Base-by-base conservation (phyloP, 2,329 filamentous ascomycete genomes). In the Amauroascus niger region DNA sequence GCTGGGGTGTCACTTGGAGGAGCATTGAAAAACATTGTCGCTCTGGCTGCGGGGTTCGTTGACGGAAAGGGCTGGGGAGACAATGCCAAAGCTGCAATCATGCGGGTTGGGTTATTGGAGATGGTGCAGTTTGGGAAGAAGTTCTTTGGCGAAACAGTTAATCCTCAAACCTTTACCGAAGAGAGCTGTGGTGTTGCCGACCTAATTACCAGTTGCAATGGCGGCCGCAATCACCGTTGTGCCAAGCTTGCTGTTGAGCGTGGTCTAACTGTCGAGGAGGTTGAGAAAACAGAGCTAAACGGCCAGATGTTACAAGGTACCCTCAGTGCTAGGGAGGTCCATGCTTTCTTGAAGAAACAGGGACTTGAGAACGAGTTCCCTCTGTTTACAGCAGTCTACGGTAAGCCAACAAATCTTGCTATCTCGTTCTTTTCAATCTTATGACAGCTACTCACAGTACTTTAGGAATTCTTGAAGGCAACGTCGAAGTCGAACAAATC, bases 81-180 rank as follows among this genome's bases (percentile, higher is more conserved):
- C 75, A 98, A 97, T 63, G 91, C 91, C 60, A 97, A 98, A 75
- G 89, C 93, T n/a, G 93, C 93, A 44, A 84, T 98, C 57, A 97
- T 98, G 88, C 87, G 93, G 40, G 86, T 97, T 18, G 93, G 93
- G 6, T 81, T 98, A 44, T 79, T 96, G 62, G 93, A 98, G 73
- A 95, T 96, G 85, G 88, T 97, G 64, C 86, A 87, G 67, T 98
- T 98, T 62, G 91, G 91, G 60, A 88, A 90, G 69, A 82, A 86
- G 63, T 98, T 97, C 76, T 98, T 97, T 68, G 81, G 82, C 16
- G 80, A 90, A 63, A 87, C 86, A 0, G 84, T 93, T 24, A 80
- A 86, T 59, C 81, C 86, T 8, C 81, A 80, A 54, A 98, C 93
- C 0, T 97, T 98, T 68, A 97, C 91, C n/a, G 89, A 96, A 67